These are phyloP conservation scores for Orbilia quercus DNA, from an alignment of 2,329 filamentous ascomycete genomes.

Conservation along the genomic window DNA sequence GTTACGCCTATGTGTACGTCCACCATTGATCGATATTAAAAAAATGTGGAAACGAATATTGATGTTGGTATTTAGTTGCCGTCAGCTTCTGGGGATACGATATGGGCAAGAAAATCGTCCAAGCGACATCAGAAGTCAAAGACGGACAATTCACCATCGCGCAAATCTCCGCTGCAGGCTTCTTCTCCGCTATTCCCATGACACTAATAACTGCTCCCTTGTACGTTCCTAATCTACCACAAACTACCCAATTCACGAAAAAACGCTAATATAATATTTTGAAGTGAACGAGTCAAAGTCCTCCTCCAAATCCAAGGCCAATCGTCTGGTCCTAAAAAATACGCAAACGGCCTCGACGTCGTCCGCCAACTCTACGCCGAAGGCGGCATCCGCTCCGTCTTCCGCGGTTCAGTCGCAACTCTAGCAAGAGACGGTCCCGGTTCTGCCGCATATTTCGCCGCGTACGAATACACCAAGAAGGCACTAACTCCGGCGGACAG, in stretches of 20 bases:
- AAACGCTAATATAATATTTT: constrained; percentile 5
- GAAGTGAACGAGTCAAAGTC: constrained; percentile 91
- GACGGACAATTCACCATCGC: constrained; percentile 77
- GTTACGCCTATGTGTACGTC: constrained; percentile 98
- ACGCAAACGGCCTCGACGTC: constrained; percentile 86
- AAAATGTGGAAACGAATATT: too few relatives aligned
- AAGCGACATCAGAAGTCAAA: constrained; percentile 74
- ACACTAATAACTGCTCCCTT: constrained; percentile 98
- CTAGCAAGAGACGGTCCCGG: constrained; percentile 93
- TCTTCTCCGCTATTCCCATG: constrained; percentile 98
- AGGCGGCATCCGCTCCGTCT: constrained; percentile 89
- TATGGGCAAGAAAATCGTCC: constrained; percentile 89
- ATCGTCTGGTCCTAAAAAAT: constrained; percentile 89
- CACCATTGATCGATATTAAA: not conserved
- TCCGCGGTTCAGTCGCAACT: constrained; percentile 89
- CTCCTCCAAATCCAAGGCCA: constrained; percentile 97
- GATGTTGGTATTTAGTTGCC: constrained; percentile 68
- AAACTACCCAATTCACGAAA: not conserved
- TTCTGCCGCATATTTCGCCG: constrained; percentile 93
- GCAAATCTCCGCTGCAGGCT: constrained; percentile 90
- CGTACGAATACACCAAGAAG: constrained; percentile 96
- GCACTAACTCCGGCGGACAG: constrained; percentile 83
- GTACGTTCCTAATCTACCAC: too few relatives aligned
- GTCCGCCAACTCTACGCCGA: constrained; percentile 92
- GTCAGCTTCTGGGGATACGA: constrained; percentile 89